These are phyloP conservation scores for Melaleuca alternifolia DNA, from an alignment of 345 rosid genomes.

Conservation along the genomic window DNA sequence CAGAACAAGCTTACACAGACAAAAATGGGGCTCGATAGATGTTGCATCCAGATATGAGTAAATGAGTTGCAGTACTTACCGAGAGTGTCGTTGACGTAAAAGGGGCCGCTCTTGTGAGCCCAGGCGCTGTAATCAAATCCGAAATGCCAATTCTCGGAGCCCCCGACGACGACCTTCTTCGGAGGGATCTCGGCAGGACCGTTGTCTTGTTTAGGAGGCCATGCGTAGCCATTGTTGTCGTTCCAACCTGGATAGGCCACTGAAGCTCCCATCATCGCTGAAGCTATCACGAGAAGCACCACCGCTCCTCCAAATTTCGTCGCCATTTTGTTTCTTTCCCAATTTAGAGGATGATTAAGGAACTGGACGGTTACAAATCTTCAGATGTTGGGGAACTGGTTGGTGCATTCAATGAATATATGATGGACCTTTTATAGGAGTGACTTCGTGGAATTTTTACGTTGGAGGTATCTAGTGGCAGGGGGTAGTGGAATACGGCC, in stretches of 20 bases:
- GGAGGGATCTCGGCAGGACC: background rate
- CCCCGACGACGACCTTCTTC: slow-evolving; percentile 46
- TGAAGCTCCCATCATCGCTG: background rate
- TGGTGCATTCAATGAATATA: background rate
- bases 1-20: background rate
- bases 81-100: slow-evolving; percentile 48
- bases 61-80: slow-evolving; percentile 5
- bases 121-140: slow-evolving; percentile 50
- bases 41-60: background rate
- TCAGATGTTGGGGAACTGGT: background rate
- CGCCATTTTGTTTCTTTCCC: background rate
- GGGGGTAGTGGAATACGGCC: slow-evolving; percentile 4
- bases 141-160: slow-evolving; percentile 45
- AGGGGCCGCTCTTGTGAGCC: slow-evolving; percentile 53
- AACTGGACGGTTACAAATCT: background rate
- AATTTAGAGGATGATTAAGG: background rate
- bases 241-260: background rate
- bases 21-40: background rate
- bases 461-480: background rate
- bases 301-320: background rate
- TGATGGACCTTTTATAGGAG: background rate
- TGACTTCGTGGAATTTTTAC: background rate
- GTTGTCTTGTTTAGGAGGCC: background rate
- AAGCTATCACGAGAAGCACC: background rate
- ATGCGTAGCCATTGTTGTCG: background rate